Base-by-base conservation (phyloP, 495 filamentous ascomycete species). In the Hypoxylon subgilvum region DNA sequence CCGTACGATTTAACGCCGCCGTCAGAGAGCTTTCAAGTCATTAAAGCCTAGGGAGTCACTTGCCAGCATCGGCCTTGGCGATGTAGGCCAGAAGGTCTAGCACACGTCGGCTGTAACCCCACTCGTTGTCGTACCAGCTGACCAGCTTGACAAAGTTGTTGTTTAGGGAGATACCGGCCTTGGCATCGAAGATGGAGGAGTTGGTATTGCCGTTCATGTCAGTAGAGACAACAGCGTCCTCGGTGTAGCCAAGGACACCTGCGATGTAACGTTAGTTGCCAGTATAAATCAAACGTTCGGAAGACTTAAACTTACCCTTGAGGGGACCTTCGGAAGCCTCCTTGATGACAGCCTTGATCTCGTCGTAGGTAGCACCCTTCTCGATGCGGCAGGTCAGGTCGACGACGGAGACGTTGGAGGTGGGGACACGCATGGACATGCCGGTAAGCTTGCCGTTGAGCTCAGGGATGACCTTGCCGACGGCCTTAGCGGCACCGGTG, bases 371-470 rank as follows among this genome's bases (percentile, higher is more conserved):
- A 68, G 89, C 92, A 50, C 74, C 71, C 84, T 96, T 97, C 87
- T 96, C 89, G 70, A 92, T 79, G 69, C 93, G 92, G 87, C 79
- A 84, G 66, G 94, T 98, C 71, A 98, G 80, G 82, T 98, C 94
- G 69, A 98, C 95, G 74, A 98, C 94, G 59, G 94, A 98, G 76
- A 98, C 94, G 82, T 98, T 97, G 82, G 91, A 79, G 70, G 94
- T 97, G 49, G 94, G 94, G 38, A 98, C 93, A 87, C 94, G 94
- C 89, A 98, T 92, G 68, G 95, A 81, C 94, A 98, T 96, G 78
- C 94, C 94, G 64, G 94, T 98, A 63, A 98, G 91, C 88, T 98
- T 98, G 85, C 94, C 94, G 80, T 98, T 97, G 56, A 98, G 84
- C 52, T 83, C 76, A 51, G 94, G 94, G 68, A 98, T 97, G 79